These are phyloP conservation scores for Paecilomyces formosus DNA, from an alignment of 2,329 filamentous ascomycete species.

Conservation along the genomic window DNA sequence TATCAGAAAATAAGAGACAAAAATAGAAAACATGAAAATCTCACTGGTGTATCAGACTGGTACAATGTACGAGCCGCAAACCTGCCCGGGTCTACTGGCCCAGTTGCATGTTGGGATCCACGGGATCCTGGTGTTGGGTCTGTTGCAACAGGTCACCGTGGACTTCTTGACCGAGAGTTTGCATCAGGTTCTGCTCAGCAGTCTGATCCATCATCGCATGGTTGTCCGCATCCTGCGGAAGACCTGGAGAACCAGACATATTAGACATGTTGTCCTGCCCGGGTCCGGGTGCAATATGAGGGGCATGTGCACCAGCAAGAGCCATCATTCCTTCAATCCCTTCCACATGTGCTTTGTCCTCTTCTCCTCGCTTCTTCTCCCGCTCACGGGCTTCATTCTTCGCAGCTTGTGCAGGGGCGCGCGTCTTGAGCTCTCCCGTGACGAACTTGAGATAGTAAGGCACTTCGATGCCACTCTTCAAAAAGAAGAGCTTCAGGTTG, in stretches of 20 bases:
- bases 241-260: conserved; percentile 31
- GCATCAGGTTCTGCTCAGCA: conserved; percentile 36
- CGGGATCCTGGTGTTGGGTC: conserved; percentile 22
- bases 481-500: conserved; percentile 83
- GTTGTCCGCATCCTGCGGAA: conserved; percentile 23
- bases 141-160: conserved; percentile 29
- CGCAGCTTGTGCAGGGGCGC: conserved; percentile 59
- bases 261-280: conserved; percentile 19
- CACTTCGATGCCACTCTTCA: conserved; percentile 87
- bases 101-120: conserved; percentile 30
- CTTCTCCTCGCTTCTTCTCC: conserved; percentile 38
- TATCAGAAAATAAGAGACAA: neutral
- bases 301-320: conserved; percentile 34
- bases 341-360: conserved; percentile 42
- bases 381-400: conserved; percentile 42
- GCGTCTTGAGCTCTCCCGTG: conserved; percentile 80
- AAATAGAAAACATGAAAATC: conserved; percentile 1
- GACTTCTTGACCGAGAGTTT: conserved; percentile 36
- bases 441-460: conserved; percentile 81
- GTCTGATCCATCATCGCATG: conserved; percentile 31
- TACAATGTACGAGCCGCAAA: neutral
- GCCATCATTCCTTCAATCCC: conserved; percentile 42
- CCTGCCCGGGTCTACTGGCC: conserved; percentile 15
- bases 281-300: conserved; percentile 19
- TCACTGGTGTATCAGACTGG: neutral